Conservation (phyloP, 2,329 filamentous ascomycete species). For the Neofusicoccum cordaticola region DNA sequence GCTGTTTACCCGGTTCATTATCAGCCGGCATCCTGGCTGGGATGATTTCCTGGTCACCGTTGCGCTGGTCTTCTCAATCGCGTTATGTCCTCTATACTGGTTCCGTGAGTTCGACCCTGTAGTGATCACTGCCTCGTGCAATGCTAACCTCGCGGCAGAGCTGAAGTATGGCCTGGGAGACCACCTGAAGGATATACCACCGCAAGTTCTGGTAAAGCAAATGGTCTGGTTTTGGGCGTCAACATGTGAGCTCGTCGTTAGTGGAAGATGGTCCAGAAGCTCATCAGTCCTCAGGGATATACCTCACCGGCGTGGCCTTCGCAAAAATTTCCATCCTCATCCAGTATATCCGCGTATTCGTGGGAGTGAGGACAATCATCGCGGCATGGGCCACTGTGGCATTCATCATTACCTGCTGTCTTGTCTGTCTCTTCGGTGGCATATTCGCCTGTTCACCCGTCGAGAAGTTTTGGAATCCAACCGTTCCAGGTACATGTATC, state of each 20-base stretch:
- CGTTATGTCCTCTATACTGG: neutral
- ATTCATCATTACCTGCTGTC: conserved; percentile 11
- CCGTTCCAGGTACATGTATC: neutral
- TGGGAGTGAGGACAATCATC: neutral
- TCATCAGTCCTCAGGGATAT: neutral
- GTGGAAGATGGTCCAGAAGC: too few species aligned
- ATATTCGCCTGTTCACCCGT: conserved; percentile 10
- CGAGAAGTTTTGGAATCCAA: conserved; percentile 9
- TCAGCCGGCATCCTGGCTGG: conserved; percentile 12
- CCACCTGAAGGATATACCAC: neutral
- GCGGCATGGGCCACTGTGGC: neutral
- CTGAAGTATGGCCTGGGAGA: conserved; percentile 3
- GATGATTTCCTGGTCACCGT: conserved; percentile 10
- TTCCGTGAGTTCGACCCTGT: neutral
- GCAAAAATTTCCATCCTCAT: conserved; percentile 10
- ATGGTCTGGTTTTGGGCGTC: conserved; percentile 6
- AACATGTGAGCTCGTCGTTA: neutral
- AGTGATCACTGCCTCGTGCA: neutral
- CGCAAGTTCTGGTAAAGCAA: neutral
- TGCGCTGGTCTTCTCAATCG: neutral
- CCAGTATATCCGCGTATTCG: conserved; percentile 13
- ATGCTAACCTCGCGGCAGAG: neutral
- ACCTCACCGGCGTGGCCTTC: conserved; percentile 2
- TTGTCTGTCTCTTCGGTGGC: conserved; percentile 10
- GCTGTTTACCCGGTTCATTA: conserved; percentile 1